phyloP scores from a whole-genome alignment of 345 rosid species.

The Litchi chinensis region DNA sequence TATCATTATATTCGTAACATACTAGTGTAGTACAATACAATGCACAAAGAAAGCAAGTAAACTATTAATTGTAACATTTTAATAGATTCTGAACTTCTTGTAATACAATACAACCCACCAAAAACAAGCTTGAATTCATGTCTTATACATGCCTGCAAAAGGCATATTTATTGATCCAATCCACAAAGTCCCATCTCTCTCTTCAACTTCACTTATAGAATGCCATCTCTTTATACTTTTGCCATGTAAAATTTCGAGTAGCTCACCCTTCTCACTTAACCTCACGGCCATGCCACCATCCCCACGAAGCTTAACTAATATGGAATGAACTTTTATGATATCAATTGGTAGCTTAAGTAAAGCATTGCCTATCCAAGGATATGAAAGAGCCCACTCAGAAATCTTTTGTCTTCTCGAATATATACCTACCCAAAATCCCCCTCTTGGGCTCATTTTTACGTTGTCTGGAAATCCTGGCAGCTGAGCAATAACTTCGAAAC shows the following conservation, averaged over 20 bases:
- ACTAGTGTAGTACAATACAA: too few relatives aligned
- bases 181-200: slow-evolving; percentile 56
- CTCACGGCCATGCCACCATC: slow-evolving; percentile 59
- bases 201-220: slow-evolving; percentile 68
- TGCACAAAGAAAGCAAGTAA: too few relatives aligned
- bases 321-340: slow-evolving; percentile 37
- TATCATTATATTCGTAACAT: too few relatives aligned
- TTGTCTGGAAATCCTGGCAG: slow-evolving; percentile 77
- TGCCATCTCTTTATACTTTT: slow-evolving; percentile 21
- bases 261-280: slow-evolving; percentile 61
- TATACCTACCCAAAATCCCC: slow-evolving; percentile 72
- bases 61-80: too few relatives aligned
- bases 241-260: slow-evolving; percentile 47
- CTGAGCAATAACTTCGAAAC: slow-evolving; percentile 38
- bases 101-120: too few relatives aligned
- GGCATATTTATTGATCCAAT: slow-evolving; percentile 64
- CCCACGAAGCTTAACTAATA: slow-evolving; percentile 41
- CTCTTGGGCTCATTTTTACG: slow-evolving; percentile 59
- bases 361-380: slow-evolving; percentile 52
- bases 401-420: slow-evolving; percentile 48
- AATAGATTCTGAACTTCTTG: too few relatives aligned
- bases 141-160: slow-evolving; percentile 41
- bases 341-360: slow-evolving; percentile 47
- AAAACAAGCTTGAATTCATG: background rate
- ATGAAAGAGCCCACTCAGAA: slow-evolving; percentile 34